Evolutionary conservation across 2,329 filamentous ascomycete species (phyloP).

Genomic region (Penicillium sp.): DNA sequence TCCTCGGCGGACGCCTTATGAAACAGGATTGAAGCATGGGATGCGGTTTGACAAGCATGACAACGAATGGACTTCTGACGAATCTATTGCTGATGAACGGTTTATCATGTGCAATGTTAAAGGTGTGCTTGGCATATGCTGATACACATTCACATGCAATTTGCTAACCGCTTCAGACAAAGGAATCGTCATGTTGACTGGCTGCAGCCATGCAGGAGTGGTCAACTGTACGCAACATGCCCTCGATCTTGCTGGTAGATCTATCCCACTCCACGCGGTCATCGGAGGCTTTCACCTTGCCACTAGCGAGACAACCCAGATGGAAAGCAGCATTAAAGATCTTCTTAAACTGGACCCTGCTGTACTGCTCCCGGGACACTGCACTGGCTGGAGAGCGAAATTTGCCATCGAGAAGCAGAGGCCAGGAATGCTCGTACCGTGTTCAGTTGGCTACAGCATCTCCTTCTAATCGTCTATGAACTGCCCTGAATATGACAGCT

Average conservation of each 20-base stretch:
- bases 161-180: constrained; percentile 41
- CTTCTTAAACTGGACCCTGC: constrained; percentile 54
- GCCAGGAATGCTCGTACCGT: constrained; percentile 56
- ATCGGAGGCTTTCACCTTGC: constrained; percentile 62
- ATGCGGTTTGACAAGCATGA: constrained; percentile 49
- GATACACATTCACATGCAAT: constrained; percentile 3
- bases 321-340: constrained; percentile 54
- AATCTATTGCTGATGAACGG: constrained; percentile 58
- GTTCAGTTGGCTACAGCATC: constrained; percentile 55
- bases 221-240: constrained; percentile 58
- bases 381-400: constrained; percentile 62
- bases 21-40: constrained; percentile 53
- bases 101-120: constrained; percentile 60
- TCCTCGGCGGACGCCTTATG: constrained; percentile 56
- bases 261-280: constrained; percentile 54
- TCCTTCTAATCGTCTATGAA: constrained; percentile 33
- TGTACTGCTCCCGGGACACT: constrained; percentile 60
- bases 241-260: constrained; percentile 41
- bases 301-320: constrained; percentile 49
- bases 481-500: background rate
- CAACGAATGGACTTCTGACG: constrained; percentile 54
- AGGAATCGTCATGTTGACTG: constrained; percentile 61
- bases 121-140: constrained; percentile 37
- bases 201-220: constrained; percentile 61
- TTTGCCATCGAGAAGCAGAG: constrained; percentile 57